Evolutionary conservation across 2,329 filamentous ascomycete genomes (phyloP), one percentile per base, ranked within the genome.

Genomic region (Alternaria viburni): DNA sequence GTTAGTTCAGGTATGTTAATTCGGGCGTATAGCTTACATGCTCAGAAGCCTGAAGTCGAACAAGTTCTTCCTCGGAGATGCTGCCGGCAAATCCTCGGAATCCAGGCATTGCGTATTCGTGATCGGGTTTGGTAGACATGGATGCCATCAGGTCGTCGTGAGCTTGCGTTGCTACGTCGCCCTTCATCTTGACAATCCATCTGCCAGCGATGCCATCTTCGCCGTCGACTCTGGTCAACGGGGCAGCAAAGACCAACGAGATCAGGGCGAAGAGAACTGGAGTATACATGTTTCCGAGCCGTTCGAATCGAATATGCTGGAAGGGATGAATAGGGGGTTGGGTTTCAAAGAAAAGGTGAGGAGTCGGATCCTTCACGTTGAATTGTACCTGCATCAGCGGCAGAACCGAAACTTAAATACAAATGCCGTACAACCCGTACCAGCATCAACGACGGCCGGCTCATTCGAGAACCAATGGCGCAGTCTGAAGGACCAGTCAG

Each of bases 101-200:
- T 9, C 66, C 71, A 23, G 73, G 71, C 54, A 81, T 71, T 3
- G 72, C 59, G 67, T 80, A 83, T 11, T 75, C 70, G 46, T 76
- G 71, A 21, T 74, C 70, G 8, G 73, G 71, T 5, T 60, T 19
- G 17, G 60, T 56, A 2, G 65, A 63, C 5, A 78, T 54, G 11
- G 71, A 61, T n/a, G 68, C 64, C 26, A 65, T 72, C 6, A 72
- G 49, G 19, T 59, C 54, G 4, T 74, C 61, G 3, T 78, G 52
- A 46, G 67, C 62, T 3, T 66, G 60, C 3, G 70, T 62, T 52
- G 66, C 57, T 23, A 73, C 55, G 19, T 76, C 74, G 28, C 74
- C 68, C 68, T 81, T 82, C 57, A 83, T 57, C 72, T 82, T 83
- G 70, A 84, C 79, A 51, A 84, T 82, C 57, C 47, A 59, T 46